Conservation (phyloP, 257 asterid species). For the Solanum lycopersicoides region DNA sequence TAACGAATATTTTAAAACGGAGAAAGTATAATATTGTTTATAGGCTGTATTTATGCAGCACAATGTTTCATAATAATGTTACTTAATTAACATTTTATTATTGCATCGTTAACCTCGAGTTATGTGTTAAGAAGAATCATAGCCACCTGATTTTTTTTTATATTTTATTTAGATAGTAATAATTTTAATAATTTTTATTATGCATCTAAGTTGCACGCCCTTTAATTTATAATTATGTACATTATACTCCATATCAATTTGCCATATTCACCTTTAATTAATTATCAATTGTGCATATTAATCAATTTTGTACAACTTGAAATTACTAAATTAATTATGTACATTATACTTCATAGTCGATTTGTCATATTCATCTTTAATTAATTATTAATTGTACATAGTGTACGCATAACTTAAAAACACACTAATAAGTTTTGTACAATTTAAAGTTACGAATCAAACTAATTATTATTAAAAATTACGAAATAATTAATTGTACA, state of each 20-base stretch:
- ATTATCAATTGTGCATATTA: not conserved
- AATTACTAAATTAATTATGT: not conserved
- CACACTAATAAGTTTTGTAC: not conserved
- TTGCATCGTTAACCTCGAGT: conserved; percentile 2
- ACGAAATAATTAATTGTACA: not conserved
- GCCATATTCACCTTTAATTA: not conserved
- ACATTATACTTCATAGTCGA: not conserved
- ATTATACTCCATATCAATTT: not conserved
- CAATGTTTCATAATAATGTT: not conserved
- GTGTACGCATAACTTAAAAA: not conserved
- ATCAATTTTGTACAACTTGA: not conserved
- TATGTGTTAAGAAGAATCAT: conserved; percentile 3
- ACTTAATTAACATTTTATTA: conserved; percentile 4
- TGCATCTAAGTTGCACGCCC: not conserved
- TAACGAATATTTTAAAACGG: not conserved
- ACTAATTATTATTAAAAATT: not conserved
- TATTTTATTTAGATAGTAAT: not conserved
- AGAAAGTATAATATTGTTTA: not conserved
- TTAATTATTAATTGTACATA: not conserved
- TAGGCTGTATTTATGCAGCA: not conserved
- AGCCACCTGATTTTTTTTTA: not conserved
- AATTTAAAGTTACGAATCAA: no score
- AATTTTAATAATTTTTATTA: not conserved
- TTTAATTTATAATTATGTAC: not conserved
- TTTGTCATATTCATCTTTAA: not conserved